Percentiles rank a stretch among this genome's conserved stretches.
Evolutionary conservation across 148 eudicot genomes (phyloP).

Genomic region (Nepenthes mirabilis): DNA sequence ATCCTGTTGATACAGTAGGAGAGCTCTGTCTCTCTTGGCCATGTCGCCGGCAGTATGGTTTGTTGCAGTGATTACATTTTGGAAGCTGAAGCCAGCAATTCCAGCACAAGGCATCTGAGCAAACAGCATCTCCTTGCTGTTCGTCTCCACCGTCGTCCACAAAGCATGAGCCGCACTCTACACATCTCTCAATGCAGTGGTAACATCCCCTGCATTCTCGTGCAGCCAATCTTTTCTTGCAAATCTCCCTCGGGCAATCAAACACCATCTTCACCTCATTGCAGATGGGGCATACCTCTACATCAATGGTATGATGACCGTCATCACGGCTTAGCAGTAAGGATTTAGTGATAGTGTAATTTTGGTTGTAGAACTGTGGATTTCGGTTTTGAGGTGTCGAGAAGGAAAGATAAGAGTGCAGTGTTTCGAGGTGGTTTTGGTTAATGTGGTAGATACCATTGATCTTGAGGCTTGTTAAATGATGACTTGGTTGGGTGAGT

Average conservation of each 20-base stretch:
- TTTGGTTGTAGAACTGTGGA: slow-evolving; percentile 16
- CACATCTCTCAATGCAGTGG: slow-evolving; percentile 56
- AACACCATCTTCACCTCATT: slow-evolving; percentile 44
- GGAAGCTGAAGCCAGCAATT: slow-evolving; percentile 56
- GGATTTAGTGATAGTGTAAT: neutral
- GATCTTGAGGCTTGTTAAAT: slow-evolving; percentile 27
- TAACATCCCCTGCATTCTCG: slow-evolving; percentile 44
- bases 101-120: slow-evolving; percentile 42
- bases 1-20: slow-evolving; percentile 14
- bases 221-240: slow-evolving; percentile 3
- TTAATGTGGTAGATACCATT: slow-evolving; percentile 44
- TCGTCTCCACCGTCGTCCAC: slow-evolving; percentile 21
- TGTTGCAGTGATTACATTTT: slow-evolving; percentile 63
- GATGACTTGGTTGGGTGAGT: slow-evolving; percentile 14
- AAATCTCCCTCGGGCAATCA: slow-evolving; percentile 36
- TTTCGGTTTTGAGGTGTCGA: neutral
- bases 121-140: slow-evolving; percentile 27
- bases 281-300: slow-evolving; percentile 59
- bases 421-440: slow-evolving; percentile 36
- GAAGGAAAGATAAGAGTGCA: slow-evolving; percentile 21
- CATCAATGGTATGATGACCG: slow-evolving; percentile 22
- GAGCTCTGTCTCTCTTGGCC: slow-evolving; percentile 5
- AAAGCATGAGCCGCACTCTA: slow-evolving; percentile 50
- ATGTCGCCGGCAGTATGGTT: slow-evolving; percentile 54
- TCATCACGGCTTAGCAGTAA: neutral